Base-by-base conservation (phyloP, 2,329 filamentous ascomycete genomes). In the Penicillium expansum region DNA sequence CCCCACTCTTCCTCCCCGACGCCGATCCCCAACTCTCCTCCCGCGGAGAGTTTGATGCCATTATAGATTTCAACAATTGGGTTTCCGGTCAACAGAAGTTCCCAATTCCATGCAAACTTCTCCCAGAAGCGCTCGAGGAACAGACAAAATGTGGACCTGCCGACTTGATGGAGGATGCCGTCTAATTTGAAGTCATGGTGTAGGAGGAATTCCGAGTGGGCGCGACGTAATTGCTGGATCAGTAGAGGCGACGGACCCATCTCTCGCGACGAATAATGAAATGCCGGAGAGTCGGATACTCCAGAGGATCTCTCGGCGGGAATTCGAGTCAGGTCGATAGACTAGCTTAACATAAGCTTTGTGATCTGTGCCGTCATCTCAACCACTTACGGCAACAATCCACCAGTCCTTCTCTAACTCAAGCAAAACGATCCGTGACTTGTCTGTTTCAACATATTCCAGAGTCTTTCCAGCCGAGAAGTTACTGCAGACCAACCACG, bases 1-100 rank as follows among this genome's bases (percentile, higher is more conserved):
- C 93, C 93, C 72, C 92, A 88, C 54, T 97, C 91, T 76, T 97
- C 94, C 72, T 97, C 94, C 18, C 94, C 94, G 1, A 97, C 94
- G 0, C 94, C 94, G 44, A 97, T 85, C 16, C 94, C 94, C 27
- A 97, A 83, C 75, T 97, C 93, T 18, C 94, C 93, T 33, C 91
- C 92, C 7, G 89, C 90, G 13, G 92, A 91, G 32, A 99, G 81
- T 73, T 96, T 96, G 69, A 96, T 86, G 6, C 90, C 92, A 11
- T 88, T 86, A 67, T 91, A 92, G 5, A 96, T 80, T 61, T 88
- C 87, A 1, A 88, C 84, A 2, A 88, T 86, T 0, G 94, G 94
- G 66, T 96, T 97, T 9, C 92, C 93, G 69, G 93, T 90, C 41
- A 99, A 81, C 63, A 96, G 83, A 13, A 97, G 89, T 64, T 93